Evolutionary conservation across 2,329 filamentous ascomycete species (phyloP).

Genomic region (Pseudonectria foliicola): DNA sequence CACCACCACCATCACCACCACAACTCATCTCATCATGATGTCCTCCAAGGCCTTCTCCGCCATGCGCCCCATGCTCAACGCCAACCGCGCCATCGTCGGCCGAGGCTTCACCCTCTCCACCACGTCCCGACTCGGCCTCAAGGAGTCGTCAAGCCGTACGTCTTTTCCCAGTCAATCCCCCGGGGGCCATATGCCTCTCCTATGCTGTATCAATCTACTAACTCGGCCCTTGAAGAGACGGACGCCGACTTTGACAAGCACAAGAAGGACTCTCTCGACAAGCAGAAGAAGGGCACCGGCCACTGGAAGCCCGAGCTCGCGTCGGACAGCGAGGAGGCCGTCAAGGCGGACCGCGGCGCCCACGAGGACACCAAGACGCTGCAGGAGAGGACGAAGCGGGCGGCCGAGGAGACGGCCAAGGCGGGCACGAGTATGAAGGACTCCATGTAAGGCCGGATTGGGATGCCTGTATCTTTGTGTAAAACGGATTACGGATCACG

Average conservation of each 20-base stretch:
- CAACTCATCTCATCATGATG: constrained; percentile 13
- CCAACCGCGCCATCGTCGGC: constrained; percentile 14
- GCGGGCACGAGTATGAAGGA: constrained; percentile 42
- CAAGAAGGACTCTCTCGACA: constrained; percentile 54
- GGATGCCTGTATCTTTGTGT: constrained; percentile 3
- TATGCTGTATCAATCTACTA: background rate
- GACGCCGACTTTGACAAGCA: constrained; percentile 45
- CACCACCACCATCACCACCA: background rate
- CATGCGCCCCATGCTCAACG: constrained; percentile 15
- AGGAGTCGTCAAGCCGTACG: constrained; percentile 32
- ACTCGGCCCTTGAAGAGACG: constrained; percentile 19
- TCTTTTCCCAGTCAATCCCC: constrained; percentile 1
- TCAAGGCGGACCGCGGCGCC: constrained; percentile 56
- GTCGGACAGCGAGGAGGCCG: constrained; percentile 69
- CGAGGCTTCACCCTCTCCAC: constrained; percentile 23
- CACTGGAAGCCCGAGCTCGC: constrained; percentile 75
- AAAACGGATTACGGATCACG: too few relatives aligned
- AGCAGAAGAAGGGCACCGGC: constrained; percentile 62
- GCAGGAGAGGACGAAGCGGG: constrained; percentile 52
- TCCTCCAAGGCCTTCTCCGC: constrained; percentile 15
- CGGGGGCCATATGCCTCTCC: background rate
- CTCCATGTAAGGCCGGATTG: constrained; percentile 26
- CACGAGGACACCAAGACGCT: constrained; percentile 38
- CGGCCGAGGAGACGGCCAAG: constrained; percentile 40
- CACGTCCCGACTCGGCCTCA: constrained; percentile 23